Base-by-base conservation (phyloP, 2,329 filamentous ascomycete species). In the Aspergillus hortae region DNA sequence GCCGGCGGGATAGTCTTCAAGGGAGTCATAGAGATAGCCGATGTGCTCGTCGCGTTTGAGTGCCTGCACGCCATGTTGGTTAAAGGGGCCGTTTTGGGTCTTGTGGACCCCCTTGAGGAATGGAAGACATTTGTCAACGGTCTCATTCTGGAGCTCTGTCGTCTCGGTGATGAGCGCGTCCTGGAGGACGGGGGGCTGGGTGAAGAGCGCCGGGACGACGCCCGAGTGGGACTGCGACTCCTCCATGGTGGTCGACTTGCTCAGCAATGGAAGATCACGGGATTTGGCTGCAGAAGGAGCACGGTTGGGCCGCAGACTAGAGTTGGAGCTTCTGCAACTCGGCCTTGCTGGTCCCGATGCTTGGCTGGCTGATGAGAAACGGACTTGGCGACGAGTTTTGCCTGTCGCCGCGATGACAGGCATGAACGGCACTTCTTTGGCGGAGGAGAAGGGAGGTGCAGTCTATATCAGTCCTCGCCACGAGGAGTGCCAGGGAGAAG, bases 21-120 rank as follows among this genome's bases (percentile, higher is more conserved):
- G 63, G 10, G 74, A 74, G 48, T 76, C 72, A 51, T 77, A 76
- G 35, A 78, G 64, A 56, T 73, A 79, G n/a, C 62, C 65, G 40
- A 76, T 57, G 64, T 86, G 84, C 40, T 74, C 71, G 52, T 77
- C 74, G 40, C 87, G 84, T 60, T 86, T 80, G n/a, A 99, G 81
- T 51, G 78, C 79, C 12, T 90, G 89, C 33, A 96, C 75, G 12
- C 90, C 91, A 67, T 86, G 77, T 47, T 74, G 74, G 72, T 95
- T 96, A 72, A 82, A 80, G 23, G 72, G 69, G 17, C 72, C 69
- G 21, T 77, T 74, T 53, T 80, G 75, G 45, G 77, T 76, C 40
- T 74, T 78, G n/a, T 70, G 67, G 46, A 63, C 66, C 66, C 74
- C 74, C 32, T 76, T 74, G 14, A 95, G 77, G 58, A 85, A 87